Conservation (phyloP, 2,329 filamentous ascomycete species). For the Penicillium olsonii region DNA sequence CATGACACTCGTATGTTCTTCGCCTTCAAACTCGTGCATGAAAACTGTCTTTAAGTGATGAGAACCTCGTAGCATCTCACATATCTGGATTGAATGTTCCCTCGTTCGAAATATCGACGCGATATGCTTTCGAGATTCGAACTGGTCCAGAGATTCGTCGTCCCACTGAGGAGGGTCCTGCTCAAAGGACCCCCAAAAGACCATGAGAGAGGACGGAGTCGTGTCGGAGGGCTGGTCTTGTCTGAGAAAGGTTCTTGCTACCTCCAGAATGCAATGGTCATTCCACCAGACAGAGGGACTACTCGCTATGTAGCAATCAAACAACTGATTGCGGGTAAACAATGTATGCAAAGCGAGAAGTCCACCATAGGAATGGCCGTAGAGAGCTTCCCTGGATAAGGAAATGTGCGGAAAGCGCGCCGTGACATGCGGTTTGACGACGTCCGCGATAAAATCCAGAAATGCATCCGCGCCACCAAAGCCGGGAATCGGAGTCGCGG, state of each 20-base stretch:
- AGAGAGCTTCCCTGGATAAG: conserved; percentile 47
- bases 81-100: conserved; percentile 23
- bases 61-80: conserved; percentile 15
- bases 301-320: conserved; percentile 50
- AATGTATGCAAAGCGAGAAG: conserved; percentile 51
- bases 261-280: conserved; percentile 40
- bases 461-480: conserved; percentile 11
- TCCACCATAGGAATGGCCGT: conserved; percentile 54
- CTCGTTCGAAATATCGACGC: conserved; percentile 25
- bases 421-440: conserved; percentile 8
- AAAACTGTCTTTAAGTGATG: conserved; percentile 17
- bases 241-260: conserved; percentile 32
- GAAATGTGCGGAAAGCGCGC: conserved; percentile 7
- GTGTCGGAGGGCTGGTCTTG: conserved; percentile 14
- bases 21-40: conserved; percentile 25
- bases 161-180: conserved; percentile 30
- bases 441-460: conserved; percentile 14
- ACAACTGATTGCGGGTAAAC: conserved; percentile 44
- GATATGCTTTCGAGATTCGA: conserved; percentile 24
- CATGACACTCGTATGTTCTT: conserved; percentile 36
- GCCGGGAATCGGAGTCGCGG: neutral
- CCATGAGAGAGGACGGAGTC: conserved; percentile 27
- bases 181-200: conserved; percentile 35
- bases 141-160: conserved; percentile 36
- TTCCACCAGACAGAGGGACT: conserved; percentile 55